Evolutionary conservation across 2,329 filamentous ascomycete species (phyloP), one percentile per base, ranked within the genome.

Genomic region (Chrysosphaeria jannelii): DNA sequence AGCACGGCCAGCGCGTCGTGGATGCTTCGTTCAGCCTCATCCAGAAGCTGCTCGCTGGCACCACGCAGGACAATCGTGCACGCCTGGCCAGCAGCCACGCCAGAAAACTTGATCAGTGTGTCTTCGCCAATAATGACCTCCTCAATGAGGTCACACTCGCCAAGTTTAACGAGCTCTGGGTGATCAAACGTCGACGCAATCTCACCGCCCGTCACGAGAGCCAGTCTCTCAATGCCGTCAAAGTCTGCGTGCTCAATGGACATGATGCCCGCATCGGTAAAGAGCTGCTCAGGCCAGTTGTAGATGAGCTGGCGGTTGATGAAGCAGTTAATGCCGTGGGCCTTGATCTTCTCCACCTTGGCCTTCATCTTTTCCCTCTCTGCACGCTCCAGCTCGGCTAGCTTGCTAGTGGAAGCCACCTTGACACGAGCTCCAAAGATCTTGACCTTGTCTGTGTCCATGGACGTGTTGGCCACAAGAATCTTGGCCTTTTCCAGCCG

Each of bases 381-480:
- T 5, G 85, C 85, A 58, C 88, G 90, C 47, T 97, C 85, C 25
- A 97, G 56, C 39, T 97, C 85, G n/a, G 85, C 85, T 23, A 97
- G 60, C 56, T 93, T 91, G 43, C 76, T 76, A 3, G 85, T 97
- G 15, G 76, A 81, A 35, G 75, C 72, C 29, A 97, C 85, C 59
- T 93, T 93, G 38, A 97, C 76, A 28, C 81, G 65, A 10, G 85
- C 85, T 31, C 85, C 85, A 38, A 97, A 97, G 38, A 97, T 93
- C 60, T 97, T 97, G 52, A 97, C 75, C 57, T 97, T 97, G 51
- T 97, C 85, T 17, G 85, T 97, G 47, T 97, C 85, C 85, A 97
- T 97, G 8, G 79, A 72, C 7, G 85, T 97, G 51, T 97, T 97
- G 32, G 85, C 85, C 12, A 97, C 74, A 27, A 97, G 50, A 33